Evolutionary conservation across 768 basidiomycete genomes (phyloP).

Genomic region (Tubosaeta sp.): DNA sequence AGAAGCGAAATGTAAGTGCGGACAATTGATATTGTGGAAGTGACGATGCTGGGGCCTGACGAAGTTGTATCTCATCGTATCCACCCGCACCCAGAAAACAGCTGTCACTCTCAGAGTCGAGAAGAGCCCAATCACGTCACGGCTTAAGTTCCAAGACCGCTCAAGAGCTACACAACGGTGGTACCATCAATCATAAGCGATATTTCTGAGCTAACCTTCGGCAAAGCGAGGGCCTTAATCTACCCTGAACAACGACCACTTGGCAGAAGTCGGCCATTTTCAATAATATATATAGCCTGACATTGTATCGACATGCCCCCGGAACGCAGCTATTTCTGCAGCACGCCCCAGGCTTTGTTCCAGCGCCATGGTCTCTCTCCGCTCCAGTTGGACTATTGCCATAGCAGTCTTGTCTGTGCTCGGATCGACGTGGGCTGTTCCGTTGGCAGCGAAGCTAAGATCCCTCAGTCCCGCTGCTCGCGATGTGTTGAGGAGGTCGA

Average conservation of each 20-base stretch:
- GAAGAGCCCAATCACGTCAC: no score
- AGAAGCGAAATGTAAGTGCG: no score
- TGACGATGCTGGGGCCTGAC: no score
- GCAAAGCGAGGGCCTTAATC: neutral
- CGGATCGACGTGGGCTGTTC: conserved; percentile 4
- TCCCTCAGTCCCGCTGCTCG: conserved; percentile 16
- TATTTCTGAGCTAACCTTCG: neutral
- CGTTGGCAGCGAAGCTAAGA: conserved; percentile 15
- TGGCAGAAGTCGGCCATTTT: no score
- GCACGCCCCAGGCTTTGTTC: neutral
- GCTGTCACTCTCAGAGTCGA: no score
- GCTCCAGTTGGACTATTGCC: neutral
- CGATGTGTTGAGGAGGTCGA: conserved; percentile 12
- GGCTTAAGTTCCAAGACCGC: no score
- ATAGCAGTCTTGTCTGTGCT: conserved; percentile 5
- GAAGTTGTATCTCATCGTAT: no score
- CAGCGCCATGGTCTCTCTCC: neutral
- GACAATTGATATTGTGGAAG: no score
- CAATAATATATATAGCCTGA: neutral
- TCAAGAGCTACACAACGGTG: no score
- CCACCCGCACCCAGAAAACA: no score
- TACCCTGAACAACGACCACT: neutral
- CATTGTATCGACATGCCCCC: neutral
- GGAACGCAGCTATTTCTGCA: neutral
- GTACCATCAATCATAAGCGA: neutral